Base-by-base conservation (phyloP, 2,329 filamentous ascomycete species). In the Laburnicola sp. region DNA sequence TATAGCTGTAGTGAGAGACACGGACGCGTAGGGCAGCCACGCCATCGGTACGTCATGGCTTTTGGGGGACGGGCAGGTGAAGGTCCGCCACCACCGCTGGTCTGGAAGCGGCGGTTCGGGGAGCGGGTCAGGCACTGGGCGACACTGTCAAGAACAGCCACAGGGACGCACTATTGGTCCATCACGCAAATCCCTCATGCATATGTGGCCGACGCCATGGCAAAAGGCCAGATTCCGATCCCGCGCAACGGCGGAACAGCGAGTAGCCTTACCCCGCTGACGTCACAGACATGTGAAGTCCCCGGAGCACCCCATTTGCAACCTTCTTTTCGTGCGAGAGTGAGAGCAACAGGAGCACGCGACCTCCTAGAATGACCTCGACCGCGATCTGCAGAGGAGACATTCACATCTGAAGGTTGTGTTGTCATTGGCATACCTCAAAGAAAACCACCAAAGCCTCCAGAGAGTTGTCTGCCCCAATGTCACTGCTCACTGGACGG, bases 31-130 rank as follows among this genome's bases (percentile, higher is more conserved):
- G 41, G 41, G 50, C 49, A 36, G 51, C 39, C 63, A 62, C 59
- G 60, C 48, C 48, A 58, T 11, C 6, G 6, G 46, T 54, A 66
- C 64, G 64, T 68, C 64, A 66, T 67, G 34, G 28, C 32, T 42
- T 34, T 39, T 38, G 47, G 27, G 51, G 51, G 49, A 54, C 53
- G 26, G 38, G 10, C 34, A 37, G 28, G 34, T 45, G 42, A 37
- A 30, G 32, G 32, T 25, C 43, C 25, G 16, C 26, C 31, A n/a
- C 32, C 25, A 58, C 50, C 47, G 54, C 56, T 6, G 30, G 31
- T 35, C 38, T 36, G 38, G 28, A 42, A 34, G 30, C 41, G 41
- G 50, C 48, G 50, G 58, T 60, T 54, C 54, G 54, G 58, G 45
- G 26, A 26, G 31, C 38, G 35, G 51, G 53, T 47, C 42, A 56